These are phyloP conservation scores for Tilletia walkeri DNA, from an alignment of 1,284 basidiomycete genomes.

Conservation along the genomic window DNA sequence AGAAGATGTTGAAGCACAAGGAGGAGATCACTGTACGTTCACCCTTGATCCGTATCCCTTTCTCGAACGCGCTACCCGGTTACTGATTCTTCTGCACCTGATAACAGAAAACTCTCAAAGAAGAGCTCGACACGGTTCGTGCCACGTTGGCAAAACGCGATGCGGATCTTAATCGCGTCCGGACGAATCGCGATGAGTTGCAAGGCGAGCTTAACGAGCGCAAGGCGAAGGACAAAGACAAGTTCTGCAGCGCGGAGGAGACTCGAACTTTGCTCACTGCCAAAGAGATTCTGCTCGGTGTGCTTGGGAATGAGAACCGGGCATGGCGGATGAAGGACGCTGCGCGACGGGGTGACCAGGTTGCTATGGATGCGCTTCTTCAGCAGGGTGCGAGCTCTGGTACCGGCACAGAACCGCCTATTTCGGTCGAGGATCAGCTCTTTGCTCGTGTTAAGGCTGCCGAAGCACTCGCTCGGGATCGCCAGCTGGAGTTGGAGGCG, in stretches of 20 bases:
- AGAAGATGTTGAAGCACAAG: slow-evolving; percentile 33
- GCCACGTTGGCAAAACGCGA: slow-evolving; percentile 69
- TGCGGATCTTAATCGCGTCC: slow-evolving; percentile 58
- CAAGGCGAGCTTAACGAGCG: slow-evolving; percentile 45
- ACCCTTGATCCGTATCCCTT: too few species aligned
- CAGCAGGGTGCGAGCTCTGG: background rate
- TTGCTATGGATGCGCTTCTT: background rate
- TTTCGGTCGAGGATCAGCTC: slow-evolving; percentile 16
- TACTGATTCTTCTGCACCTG: slow-evolving; percentile 17
- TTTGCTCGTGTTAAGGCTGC: background rate
- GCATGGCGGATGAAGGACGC: slow-evolving; percentile 70
- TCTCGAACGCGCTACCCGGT: too few species aligned
- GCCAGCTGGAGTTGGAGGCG: background rate
- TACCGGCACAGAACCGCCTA: background rate
- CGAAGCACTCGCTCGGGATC: slow-evolving; percentile 1
- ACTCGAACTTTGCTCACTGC: slow-evolving; percentile 46
- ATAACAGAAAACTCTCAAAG: slow-evolving; percentile 36
- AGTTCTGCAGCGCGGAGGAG: slow-evolving; percentile 49
- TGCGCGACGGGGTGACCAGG: slow-evolving; percentile 59
- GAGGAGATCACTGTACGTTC: slow-evolving; percentile 23
- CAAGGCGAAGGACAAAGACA: slow-evolving; percentile 45
- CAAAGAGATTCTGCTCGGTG: slow-evolving; percentile 70
- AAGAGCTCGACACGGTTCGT: slow-evolving; percentile 67
- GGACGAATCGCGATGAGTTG: slow-evolving; percentile 36
- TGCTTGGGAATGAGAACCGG: slow-evolving; percentile 72